Base-by-base conservation (phyloP, 2,329 filamentous ascomycete genomes). In the Aspergillus viridinutans region DNA sequence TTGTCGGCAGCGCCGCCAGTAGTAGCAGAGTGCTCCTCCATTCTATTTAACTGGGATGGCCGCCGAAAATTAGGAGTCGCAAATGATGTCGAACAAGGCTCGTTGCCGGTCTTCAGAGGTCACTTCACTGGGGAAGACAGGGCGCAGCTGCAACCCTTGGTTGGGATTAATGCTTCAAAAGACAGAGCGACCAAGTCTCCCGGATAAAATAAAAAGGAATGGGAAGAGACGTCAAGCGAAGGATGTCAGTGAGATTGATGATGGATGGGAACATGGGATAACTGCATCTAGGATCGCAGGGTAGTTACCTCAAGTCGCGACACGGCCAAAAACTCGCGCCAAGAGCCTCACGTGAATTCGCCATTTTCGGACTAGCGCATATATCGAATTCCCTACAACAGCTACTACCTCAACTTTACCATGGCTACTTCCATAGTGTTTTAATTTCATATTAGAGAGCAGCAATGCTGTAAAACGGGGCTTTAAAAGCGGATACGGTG, bases 241-340 rank as follows among this genome's bases (percentile, higher is more conserved):
- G 52, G 42, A 53, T 49, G 53, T 49, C 56, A 52, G 48, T 40
- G 52, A 50, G 42, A 29, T 10, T 12, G 55, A 51, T 58, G 55
- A 45, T 59, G 59, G 63, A 64, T 58, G 66, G 61, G 61, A 58
- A 58, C 62, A 64, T 58, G 66, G 61, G 61, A 58, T 66, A 66
- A 61, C 58, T 62, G 55, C 38, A 17, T 38, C 32, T 55, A 53
- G 58, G 57, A 57, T 64, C 58, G 58, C 65, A 58, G 68, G 65
- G 64, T 59, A 63, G 59, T 58, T 58, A 59, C n/a, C 29, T 58
- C 61, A 53, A 57, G 61, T 66, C 68, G 67, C 64, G 66, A 70
- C 68, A 67, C 67, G 66, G 64, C 67, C 65, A 68, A 70, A 71
- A 70, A 69, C 67, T 72, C 69, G 67, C 68, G 70, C 68, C 69